Conservation (phyloP, 257 asterid genomes). For the Avicennia marina region DNA sequence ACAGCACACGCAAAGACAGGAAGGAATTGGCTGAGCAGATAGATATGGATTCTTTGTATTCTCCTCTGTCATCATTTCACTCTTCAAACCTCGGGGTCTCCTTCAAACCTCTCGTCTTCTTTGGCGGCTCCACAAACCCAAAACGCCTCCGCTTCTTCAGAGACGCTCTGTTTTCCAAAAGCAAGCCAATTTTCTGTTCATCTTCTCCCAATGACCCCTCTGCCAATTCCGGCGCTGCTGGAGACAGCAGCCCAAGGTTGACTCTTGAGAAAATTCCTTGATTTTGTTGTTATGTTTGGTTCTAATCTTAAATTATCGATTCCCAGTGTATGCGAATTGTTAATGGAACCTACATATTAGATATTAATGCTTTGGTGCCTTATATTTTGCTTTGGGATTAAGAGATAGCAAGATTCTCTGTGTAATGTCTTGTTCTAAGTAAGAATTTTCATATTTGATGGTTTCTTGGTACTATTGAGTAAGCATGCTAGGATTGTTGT, state of each 20-base stretch:
- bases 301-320: background rate
- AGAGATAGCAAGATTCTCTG: background rate
- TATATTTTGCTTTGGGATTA: background rate
- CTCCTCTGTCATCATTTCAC: conserved; percentile 28
- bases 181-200: conserved; percentile 26
- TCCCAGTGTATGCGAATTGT: background rate
- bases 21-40: background rate
- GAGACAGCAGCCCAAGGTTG: conserved; percentile 46
- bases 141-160: conserved; percentile 19
- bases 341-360: background rate
- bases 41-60: conserved; percentile 34
- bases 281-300: background rate
- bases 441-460: background rate
- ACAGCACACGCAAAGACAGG: no score
- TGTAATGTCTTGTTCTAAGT: background rate
- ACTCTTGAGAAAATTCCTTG: background rate
- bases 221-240: conserved; percentile 23
- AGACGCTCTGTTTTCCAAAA: conserved; percentile 15
- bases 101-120: conserved; percentile 19
- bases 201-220: conserved; percentile 38
- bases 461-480: background rate
- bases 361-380: background rate
- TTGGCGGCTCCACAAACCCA: conserved; percentile 10
- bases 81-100: conserved; percentile 28
- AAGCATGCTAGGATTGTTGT: background rate